Evolutionary conservation across 148 eudicot genomes (phyloP), one percentile per base, ranked within the genome.

Genomic region (Cornus controversa): DNA sequence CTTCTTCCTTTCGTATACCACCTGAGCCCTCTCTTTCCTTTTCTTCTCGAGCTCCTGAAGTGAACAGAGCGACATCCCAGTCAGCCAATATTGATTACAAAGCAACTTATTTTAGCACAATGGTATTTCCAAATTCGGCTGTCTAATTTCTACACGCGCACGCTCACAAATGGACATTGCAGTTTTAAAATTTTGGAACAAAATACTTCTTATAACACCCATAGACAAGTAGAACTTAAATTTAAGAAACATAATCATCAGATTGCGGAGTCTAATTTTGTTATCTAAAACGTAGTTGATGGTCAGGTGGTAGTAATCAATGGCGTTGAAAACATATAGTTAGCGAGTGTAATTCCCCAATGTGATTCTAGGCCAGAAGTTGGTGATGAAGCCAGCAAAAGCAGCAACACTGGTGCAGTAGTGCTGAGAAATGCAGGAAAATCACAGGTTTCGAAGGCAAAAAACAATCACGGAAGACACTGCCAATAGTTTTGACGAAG

Each of bases 1-100:
- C 90, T 89, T 89, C 85, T 80, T 89, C 80, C 89, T 85, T 66
- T 87, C 84, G 50, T 89, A 89, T 0, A 74, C 76, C 20, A 68
- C 89, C 78, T 87, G 81, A 4, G 89, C 75, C 36, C 85, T 82
- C 78, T 87, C 90, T 78, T 87, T 89, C 64, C 92, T 87, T 90
- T 89, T 89, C 83, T 82, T 84, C 78, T 89, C 90, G 24, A 89
- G 82, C 78, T 89, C 92, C 92, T 89, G 84, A 26, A 68, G 18
- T 4, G 10, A 28, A 31, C 25, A 37, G 2, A 5, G n/a, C n/a
- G n/a, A 58, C 60, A 54, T 3, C 1, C 25, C 54, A 23, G 24
- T 54, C 60, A 54, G 60, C 60, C 20, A 54, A 20, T 20, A 60
- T 60, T 11, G 14, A 50, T 11, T 7, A 50, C 18, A 50, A 5